phyloP scores from a whole-genome alignment of 345 rosid species.

The Dimocarpus longan region DNA sequence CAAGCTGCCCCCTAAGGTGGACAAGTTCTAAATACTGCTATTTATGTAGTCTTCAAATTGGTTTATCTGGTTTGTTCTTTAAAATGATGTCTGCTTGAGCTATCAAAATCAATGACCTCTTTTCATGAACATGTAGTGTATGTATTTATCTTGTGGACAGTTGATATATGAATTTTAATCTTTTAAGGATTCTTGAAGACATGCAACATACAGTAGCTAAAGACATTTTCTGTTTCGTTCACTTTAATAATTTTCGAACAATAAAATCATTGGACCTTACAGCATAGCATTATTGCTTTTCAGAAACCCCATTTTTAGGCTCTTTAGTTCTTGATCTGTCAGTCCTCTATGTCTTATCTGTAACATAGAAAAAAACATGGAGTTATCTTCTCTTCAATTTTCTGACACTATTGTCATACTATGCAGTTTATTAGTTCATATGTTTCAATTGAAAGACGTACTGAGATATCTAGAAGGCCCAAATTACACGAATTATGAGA shows the following conservation, averaged over 20 bases:
- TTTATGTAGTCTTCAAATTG: constrained; percentile 23
- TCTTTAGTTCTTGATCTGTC: constrained; percentile 1
- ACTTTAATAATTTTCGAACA: constrained; percentile 22
- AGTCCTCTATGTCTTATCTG: background rate
- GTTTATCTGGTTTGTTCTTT: constrained; percentile 26
- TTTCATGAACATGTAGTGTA: constrained; percentile 23
- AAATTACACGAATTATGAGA: constrained; percentile 6
- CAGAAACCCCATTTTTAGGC: background rate
- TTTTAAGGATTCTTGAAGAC: constrained; percentile 29
- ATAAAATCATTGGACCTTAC: constrained; percentile 2
- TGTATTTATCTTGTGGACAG: constrained; percentile 22
- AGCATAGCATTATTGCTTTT: constrained; percentile 5
- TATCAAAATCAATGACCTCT: constrained; percentile 27
- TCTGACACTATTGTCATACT: background rate
- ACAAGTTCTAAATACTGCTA: constrained; percentile 18
- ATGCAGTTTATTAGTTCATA: background rate
- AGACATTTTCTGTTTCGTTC: constrained; percentile 25
- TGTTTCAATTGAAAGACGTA: background rate
- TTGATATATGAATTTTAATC: constrained; percentile 24
- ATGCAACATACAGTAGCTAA: constrained; percentile 27
- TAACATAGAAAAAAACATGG: background rate
- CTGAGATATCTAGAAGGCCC: background rate
- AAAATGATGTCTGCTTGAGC: constrained; percentile 28
- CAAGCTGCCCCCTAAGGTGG: constrained; percentile 30
- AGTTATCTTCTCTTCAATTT: background rate